Conservation (phyloP, 495 filamentous ascomycete species). For the Aspergillus campestris region DNA sequence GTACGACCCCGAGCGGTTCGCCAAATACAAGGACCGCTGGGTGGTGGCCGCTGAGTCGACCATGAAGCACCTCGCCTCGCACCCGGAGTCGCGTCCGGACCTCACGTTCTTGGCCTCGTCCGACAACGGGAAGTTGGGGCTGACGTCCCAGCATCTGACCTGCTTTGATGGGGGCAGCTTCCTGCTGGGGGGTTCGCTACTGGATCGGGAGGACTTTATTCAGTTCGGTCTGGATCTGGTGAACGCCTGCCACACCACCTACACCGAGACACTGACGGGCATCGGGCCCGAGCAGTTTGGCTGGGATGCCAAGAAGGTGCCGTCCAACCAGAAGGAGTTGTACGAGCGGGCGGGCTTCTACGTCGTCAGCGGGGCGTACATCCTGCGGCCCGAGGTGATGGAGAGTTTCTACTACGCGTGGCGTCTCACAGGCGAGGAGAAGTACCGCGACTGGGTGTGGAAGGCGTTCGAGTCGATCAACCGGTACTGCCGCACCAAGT, state of each 20-base stretch:
- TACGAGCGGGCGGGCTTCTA: conserved; percentile 66
- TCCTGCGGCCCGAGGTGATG: conserved; percentile 75
- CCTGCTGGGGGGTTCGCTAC: conserved; percentile 70
- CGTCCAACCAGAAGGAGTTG: conserved; percentile 43
- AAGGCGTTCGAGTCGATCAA: conserved; percentile 68
- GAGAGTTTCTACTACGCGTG: conserved; percentile 89
- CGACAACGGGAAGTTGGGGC: conserved; percentile 39
- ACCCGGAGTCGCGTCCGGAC: conserved; percentile 60
- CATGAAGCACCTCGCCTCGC: conserved; percentile 62
- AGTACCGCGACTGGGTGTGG: conserved; percentile 83
- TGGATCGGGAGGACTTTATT: conserved; percentile 54
- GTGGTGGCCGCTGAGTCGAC: conserved; percentile 67
- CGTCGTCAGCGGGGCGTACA: conserved; percentile 52
- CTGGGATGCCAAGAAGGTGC: conserved; percentile 52
- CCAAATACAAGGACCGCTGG: conserved; percentile 64
- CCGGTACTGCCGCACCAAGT: conserved; percentile 49
- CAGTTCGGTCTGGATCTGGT: conserved; percentile 71
- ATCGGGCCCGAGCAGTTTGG: conserved; percentile 75
- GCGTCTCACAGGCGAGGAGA: conserved; percentile 58
- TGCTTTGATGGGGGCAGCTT: conserved; percentile 87
- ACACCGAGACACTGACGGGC: conserved; percentile 54
- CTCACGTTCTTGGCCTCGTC: conserved; percentile 68
- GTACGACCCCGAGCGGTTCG: conserved; percentile 63
- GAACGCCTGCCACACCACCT: conserved; percentile 66
- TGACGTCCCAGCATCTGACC: conserved; percentile 57